Evolutionary conservation across 2,329 filamentous ascomycete genomes (phyloP), one percentile per base, ranked within the genome.

Genomic region (Xylaria sp.): DNA sequence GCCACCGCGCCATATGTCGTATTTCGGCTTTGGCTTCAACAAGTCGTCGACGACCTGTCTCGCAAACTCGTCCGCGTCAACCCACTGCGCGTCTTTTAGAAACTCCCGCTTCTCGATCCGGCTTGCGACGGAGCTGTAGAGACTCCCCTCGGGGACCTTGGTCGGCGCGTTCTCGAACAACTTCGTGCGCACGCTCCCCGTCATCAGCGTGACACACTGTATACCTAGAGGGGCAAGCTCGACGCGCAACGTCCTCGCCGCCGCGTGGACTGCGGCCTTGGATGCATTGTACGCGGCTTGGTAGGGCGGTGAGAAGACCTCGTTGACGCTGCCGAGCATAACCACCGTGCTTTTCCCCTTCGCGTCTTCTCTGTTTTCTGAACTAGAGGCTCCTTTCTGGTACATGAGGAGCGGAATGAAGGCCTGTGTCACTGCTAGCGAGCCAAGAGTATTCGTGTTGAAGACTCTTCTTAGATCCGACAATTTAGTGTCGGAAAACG

Each of bases 151-250:
- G 4, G 76, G 77, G 15, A 79, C 49, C 39, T 60, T 67, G 17
- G 69, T 58, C 45, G 69, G 69, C 17, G 69, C 66, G 42, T 77
- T 76, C n/a, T 69, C 64, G 54, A 69, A 74, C n/a, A 78, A 63
- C 44, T 71, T 72, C 1, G 73, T 73, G n/a, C 66, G 58, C 58
- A 79, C 77, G 27, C 71, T 68, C 2, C 77, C 77, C 27, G 74
- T 76, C 61, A 77, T 64, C 10, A 78, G 27, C 6, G 73, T 76
- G 9, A 78, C 73, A 29, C 77, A 74, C 15, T 67, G 51, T 9
- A 79, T 75, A 20, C 77, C 77, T 4, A 79, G 67, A 7, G 76
- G 76, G 7, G 72, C 72, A 5, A 79, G 71, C 66, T 79, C 77
- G 27, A 74, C 59, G 27, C 77, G 75, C 22, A 79, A 59, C 0